A percentile compares a stretch with the other conserved stretches of the same genome.
These are phyloP conservation scores for Colletotrichum agaves DNA, from an alignment of 2,329 filamentous ascomycete genomes.

Conservation along the genomic window DNA sequence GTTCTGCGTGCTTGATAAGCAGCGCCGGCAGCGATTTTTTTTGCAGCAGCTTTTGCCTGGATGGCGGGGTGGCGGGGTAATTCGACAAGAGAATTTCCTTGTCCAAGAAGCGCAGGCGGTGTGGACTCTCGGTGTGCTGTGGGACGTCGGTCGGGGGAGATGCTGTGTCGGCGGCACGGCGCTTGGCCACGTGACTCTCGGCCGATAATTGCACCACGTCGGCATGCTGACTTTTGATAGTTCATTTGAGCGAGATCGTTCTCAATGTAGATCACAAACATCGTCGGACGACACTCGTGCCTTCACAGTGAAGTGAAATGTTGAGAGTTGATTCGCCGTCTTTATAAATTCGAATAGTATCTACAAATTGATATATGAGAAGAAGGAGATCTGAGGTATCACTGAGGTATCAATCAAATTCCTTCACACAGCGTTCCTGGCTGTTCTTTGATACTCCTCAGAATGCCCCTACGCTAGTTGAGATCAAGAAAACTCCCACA, in stretches of 20 bases:
- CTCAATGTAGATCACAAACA: too few relatives aligned
- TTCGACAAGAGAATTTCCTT: background rate
- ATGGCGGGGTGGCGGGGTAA: conserved; percentile 38
- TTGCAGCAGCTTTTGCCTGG: conserved; percentile 8
- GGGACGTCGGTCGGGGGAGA: conserved; percentile 22
- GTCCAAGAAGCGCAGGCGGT: conserved; percentile 31
- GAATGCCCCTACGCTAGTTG: too few relatives aligned
- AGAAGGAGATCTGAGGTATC: too few relatives aligned
- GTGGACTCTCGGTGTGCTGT: background rate
- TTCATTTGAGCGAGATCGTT: too few relatives aligned
- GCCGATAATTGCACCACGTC: background rate
- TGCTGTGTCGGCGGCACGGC: conserved; percentile 9
- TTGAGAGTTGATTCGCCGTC: too few relatives aligned
- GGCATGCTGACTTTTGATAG: background rate
- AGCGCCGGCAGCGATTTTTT: conserved; percentile 26
- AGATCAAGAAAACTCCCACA: background rate
- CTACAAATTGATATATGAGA: too few relatives aligned
- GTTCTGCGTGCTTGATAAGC: conserved; percentile 37
- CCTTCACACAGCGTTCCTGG: too few relatives aligned
- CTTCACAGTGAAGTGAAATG: too few relatives aligned
- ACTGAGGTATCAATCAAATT: too few relatives aligned
- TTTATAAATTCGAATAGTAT: too few relatives aligned
- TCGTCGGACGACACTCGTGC: too few relatives aligned
- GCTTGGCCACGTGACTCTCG: background rate
- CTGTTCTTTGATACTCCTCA: too few relatives aligned